These are phyloP conservation scores for Funneliformis mosseae DNA, from an alignment of 192 early-diverging fungal genomes.

Conservation along the genomic window DNA sequence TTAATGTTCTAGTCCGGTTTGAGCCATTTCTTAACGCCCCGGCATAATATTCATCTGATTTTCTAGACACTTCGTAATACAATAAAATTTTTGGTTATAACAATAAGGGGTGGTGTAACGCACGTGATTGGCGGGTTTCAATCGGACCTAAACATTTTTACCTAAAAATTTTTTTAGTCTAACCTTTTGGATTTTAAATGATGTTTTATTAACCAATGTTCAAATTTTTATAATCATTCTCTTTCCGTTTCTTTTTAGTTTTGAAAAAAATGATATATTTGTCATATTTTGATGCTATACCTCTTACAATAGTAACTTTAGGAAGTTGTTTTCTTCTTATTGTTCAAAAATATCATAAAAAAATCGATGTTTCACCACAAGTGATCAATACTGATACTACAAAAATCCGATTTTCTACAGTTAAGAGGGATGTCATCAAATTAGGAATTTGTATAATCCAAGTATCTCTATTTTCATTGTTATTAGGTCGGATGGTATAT, in stretches of 20 bases:
- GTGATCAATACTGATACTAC: not conserved
- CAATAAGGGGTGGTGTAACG: no score
- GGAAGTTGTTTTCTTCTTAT: not conserved
- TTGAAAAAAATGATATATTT: not conserved
- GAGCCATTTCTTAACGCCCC: no score
- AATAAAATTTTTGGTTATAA: no score
- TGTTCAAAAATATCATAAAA: not conserved
- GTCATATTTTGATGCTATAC: not conserved
- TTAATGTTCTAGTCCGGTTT: no score
- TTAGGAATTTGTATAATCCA: not conserved
- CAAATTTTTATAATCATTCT: no score
- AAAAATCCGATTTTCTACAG: constrained; percentile 2
- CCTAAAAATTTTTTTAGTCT: no score
- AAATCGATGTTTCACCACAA: not conserved
- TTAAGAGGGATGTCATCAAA: not conserved
- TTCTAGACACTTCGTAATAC: no score
- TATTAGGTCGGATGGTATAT: not conserved
- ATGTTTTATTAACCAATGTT: no score
- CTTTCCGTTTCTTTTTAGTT: not conserved
- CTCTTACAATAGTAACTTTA: not conserved
- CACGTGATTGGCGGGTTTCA: no score
- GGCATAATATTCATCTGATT: no score
- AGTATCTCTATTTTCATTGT: not conserved
- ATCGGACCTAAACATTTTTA: no score
- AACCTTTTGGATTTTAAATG: no score